These are phyloP conservation scores for Toxicodendron radicans DNA, from an alignment of 345 rosid genomes.

Conservation along the genomic window DNA sequence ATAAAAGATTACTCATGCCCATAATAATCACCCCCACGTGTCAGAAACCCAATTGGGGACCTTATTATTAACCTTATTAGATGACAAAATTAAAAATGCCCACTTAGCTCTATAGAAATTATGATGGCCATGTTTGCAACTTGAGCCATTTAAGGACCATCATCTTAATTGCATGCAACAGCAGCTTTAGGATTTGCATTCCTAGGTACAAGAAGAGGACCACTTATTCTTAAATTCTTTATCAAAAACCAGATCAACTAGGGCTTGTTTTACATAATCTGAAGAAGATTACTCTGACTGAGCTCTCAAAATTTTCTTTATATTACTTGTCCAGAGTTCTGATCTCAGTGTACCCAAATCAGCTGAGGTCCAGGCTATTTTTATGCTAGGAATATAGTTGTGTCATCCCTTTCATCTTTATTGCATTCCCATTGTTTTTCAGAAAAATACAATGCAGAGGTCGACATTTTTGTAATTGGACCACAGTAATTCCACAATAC, in stretches of 20 bases:
- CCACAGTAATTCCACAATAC: no score
- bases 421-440: constrained; percentile 5
- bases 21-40: neutral
- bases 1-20: neutral
- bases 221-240: constrained; percentile 11
- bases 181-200: neutral
- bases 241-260: neutral
- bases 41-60: neutral
- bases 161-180: neutral
- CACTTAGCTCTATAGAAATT: neutral
- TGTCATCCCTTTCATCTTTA: constrained; percentile 35
- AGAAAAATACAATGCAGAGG: neutral
- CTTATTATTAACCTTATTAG: neutral
- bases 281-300: constrained; percentile 22
- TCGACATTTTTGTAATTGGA: neutral
- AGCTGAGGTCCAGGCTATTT: constrained; percentile 24
- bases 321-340: neutral
- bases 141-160: constrained; percentile 20
- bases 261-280: neutral
- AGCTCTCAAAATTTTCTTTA: constrained; percentile 14
- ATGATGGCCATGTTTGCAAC: constrained; percentile 2
- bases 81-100: constrained; percentile 9
- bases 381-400: constrained; percentile 25
- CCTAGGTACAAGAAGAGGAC: constrained; percentile 32
- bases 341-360: constrained; percentile 31